Conservation (phyloP, 768 basidiomycete species). For the Neoboletus subvelutipes region DNA sequence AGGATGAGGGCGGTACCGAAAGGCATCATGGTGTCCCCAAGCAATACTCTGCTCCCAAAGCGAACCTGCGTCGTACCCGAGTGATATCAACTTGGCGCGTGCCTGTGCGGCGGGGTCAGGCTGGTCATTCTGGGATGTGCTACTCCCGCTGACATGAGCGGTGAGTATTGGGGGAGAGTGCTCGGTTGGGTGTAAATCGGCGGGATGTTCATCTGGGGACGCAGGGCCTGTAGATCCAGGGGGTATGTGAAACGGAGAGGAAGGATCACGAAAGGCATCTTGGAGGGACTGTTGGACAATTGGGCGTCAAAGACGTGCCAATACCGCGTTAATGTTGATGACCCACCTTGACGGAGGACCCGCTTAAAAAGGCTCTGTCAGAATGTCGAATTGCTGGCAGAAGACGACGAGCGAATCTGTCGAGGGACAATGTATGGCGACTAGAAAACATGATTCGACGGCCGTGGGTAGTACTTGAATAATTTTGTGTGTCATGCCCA, state of each 20-base stretch:
- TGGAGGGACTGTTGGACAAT: slow-evolving; percentile 49
- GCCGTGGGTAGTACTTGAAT: neutral
- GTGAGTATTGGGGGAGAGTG: slow-evolving; percentile 6
- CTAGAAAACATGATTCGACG: slow-evolving; percentile 8
- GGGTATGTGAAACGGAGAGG: slow-evolving; percentile 63
- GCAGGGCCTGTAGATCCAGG: slow-evolving; percentile 60
- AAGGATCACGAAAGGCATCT: slow-evolving; percentile 59
- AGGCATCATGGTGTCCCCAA: slow-evolving; percentile 80
- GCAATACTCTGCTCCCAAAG: slow-evolving; percentile 77
- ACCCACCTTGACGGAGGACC: slow-evolving; percentile 29
- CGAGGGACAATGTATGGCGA: neutral
- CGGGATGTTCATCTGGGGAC: slow-evolving; percentile 48
- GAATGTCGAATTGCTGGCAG: neutral
- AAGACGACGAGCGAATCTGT: neutral
- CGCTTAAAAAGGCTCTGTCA: slow-evolving; percentile 17
- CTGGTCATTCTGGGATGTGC: neutral
- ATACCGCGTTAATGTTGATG: neutral
- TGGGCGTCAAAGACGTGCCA: neutral
- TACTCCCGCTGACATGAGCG: neutral
- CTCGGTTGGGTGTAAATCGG: neutral
- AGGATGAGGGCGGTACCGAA: slow-evolving; percentile 47
- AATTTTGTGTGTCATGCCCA: too few relatives aligned
- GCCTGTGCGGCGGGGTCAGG: slow-evolving; percentile 37
- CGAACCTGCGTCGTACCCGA: slow-evolving; percentile 61
- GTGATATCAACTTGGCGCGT: slow-evolving; percentile 38